phyloP scores from a whole-genome alignment of 768 basidiomycete genomes.

The Chalciporus pseudorubinellus region DNA sequence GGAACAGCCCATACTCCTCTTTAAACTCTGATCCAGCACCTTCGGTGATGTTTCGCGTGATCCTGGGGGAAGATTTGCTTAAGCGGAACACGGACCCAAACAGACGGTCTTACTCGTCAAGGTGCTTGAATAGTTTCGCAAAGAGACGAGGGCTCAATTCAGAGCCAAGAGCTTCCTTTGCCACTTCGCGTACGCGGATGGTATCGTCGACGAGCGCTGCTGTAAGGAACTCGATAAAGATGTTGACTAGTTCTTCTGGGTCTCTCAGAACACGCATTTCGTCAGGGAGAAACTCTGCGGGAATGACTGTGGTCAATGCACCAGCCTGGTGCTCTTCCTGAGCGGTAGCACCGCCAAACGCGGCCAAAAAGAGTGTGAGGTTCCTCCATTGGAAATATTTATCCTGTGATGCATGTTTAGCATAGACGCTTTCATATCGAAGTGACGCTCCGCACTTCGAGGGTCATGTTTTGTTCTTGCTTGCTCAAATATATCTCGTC shows the following conservation, averaged over 20 bases:
- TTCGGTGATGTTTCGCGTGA: slow-evolving; percentile 51
- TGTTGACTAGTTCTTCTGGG: slow-evolving; percentile 55
- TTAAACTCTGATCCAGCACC: slow-evolving; percentile 42
- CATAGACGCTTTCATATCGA: not conserved
- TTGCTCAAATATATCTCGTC: slow-evolving; percentile 34
- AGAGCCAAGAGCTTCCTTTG: slow-evolving; percentile 74
- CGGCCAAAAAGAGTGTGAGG: slow-evolving; percentile 71
- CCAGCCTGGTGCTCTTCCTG: slow-evolving; percentile 49
- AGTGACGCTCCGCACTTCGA: slow-evolving; percentile 33
- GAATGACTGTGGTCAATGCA: slow-evolving; percentile 54
- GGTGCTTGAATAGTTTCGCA: slow-evolving; percentile 59
- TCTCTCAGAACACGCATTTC: slow-evolving; percentile 63
- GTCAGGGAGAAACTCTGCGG: slow-evolving; percentile 62
- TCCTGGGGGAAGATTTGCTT: slow-evolving; percentile 31
- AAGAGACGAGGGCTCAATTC: slow-evolving; percentile 76
- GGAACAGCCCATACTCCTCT: slow-evolving; percentile 46
- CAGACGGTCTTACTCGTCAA: slow-evolving; percentile 62
- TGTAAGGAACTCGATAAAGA: slow-evolving; percentile 69
- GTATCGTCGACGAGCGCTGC: slow-evolving; percentile 62
- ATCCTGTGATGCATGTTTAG: slow-evolving; percentile 46
- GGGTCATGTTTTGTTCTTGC: slow-evolving; percentile 37
- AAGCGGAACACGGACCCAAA: not conserved
- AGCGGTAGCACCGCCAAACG: slow-evolving; percentile 66
- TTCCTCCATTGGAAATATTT: slow-evolving; percentile 83
- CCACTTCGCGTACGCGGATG: slow-evolving; percentile 69